Percentiles rank a stretch among this genome's conserved stretches.
These are phyloP conservation scores for Dalbergia cultrata DNA, from an alignment of 306 rosid species.

Conservation along the genomic window DNA sequence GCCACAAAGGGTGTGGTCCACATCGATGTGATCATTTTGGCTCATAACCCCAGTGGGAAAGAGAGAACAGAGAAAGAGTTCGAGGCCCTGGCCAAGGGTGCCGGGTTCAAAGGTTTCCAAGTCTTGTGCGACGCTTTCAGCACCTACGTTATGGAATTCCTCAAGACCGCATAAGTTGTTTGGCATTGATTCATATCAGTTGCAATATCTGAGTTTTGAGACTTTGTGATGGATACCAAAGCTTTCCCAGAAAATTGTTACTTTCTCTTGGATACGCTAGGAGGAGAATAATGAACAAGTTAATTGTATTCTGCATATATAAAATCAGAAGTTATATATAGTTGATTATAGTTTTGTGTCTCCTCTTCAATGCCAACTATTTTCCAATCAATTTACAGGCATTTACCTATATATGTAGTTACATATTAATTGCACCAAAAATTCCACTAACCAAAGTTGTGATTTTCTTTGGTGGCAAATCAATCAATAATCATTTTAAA, in stretches of 20 bases:
- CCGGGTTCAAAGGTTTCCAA: slow-evolving; percentile 79
- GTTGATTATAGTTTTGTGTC: neutral
- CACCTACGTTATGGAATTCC: slow-evolving; percentile 79
- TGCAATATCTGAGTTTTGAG: slow-evolving; percentile 40
- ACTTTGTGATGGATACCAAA: slow-evolving; percentile 10
- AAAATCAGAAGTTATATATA: slow-evolving; percentile 35
- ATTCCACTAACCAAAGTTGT: neutral
- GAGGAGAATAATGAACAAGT: slow-evolving; percentile 31
- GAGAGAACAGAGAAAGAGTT: slow-evolving; percentile 91
- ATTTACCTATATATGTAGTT: neutral
- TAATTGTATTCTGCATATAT: slow-evolving; percentile 36
- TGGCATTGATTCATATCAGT: neutral
- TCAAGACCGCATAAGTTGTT: slow-evolving; percentile 60
- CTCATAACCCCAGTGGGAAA: slow-evolving; percentile 91
- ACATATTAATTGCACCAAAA: neutral
- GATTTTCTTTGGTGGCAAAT: neutral
- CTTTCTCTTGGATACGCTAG: slow-evolving; percentile 7
- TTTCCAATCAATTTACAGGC: neutral
- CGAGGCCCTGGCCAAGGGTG: slow-evolving; percentile 72
- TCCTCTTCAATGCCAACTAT: neutral
- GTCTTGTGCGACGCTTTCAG: slow-evolving; percentile 73
- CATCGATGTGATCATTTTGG: slow-evolving; percentile 85
- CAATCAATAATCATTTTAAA: neutral
- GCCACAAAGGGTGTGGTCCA: slow-evolving; percentile 83
- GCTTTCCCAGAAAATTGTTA: slow-evolving; percentile 30